Evolutionary conservation across 192 early-diverging fungal species (phyloP).

Genomic region (Backusella tarrabulga): DNA sequence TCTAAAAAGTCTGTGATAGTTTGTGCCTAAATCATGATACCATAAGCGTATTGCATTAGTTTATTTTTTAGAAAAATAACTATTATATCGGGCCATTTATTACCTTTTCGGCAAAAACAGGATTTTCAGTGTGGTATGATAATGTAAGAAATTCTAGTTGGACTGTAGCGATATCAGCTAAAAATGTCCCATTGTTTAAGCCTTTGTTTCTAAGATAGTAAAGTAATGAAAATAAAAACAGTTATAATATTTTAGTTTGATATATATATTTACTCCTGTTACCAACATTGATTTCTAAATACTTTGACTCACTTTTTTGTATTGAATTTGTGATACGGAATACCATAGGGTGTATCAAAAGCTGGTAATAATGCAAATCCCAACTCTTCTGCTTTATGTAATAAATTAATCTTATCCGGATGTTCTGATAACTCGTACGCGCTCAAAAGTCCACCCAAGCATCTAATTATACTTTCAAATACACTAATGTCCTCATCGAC

Average conservation of each 20-base stretch:
- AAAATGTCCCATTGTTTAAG: background rate
- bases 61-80: background rate
- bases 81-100: background rate
- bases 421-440: constrained; percentile 77
- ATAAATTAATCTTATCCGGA: constrained; percentile 31
- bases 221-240: background rate
- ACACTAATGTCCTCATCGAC: constrained; percentile 46
- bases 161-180: constrained; percentile 33
- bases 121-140: constrained; percentile 67
- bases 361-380: constrained; percentile 64
- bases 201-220: background rate
- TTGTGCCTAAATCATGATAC: constrained; percentile 7
- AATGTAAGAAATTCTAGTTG: constrained; percentile 83
- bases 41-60: background rate
- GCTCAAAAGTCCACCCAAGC: constrained; percentile 73
- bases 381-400: constrained; percentile 70
- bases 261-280: background rate
- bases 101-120: constrained; percentile 60
- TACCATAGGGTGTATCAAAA: constrained; percentile 63
- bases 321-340: constrained; percentile 61
- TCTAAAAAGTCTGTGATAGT: constrained; percentile 18
- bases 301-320: constrained; percentile 25
- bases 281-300: background rate
- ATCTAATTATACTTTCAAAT: constrained; percentile 83
- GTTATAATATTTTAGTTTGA: background rate